Percentiles rank a stretch among this genome's conserved stretches.
Conservation (phyloP, 495 filamentous ascomycete genomes). For the Parathielavia hyrcaniae region DNA sequence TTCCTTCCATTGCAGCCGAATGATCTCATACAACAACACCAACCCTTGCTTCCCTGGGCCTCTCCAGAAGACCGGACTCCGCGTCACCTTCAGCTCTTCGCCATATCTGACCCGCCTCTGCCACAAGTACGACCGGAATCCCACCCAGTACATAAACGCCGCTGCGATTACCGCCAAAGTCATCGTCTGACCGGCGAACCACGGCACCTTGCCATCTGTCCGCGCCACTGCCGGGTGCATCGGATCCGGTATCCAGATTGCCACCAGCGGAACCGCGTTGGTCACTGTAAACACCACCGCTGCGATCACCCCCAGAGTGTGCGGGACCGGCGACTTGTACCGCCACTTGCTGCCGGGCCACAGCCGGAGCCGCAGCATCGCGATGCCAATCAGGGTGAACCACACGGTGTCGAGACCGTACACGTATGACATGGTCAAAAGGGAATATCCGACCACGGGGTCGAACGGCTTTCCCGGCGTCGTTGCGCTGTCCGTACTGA, state of each 20-base stretch:
- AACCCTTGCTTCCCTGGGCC: background rate
- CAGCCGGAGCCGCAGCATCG: conserved; percentile 18
- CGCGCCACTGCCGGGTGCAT: conserved; percentile 6
- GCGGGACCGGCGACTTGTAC: conserved; percentile 19
- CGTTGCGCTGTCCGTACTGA: conserved; percentile 1
- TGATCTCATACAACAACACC: conserved; percentile 23
- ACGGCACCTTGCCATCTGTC: conserved; percentile 10
- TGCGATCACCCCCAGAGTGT: conserved; percentile 14
- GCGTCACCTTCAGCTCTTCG: conserved; percentile 12
- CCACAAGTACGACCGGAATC: conserved; percentile 18
- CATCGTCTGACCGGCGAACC: conserved; percentile 17
- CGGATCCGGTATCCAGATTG: conserved; percentile 22
- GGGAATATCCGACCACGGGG: conserved; percentile 14
- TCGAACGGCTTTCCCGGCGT: background rate
- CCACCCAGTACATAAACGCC: conserved; percentile 16
- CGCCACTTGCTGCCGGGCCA: conserved; percentile 22
- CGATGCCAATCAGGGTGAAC: conserved; percentile 21
- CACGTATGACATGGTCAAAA: conserved; percentile 12
- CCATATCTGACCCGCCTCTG: conserved; percentile 11
- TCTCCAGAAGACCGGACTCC: conserved; percentile 19
- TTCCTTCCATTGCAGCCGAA: conserved; percentile 11
- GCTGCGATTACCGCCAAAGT: conserved; percentile 9
- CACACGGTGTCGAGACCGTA: conserved; percentile 23
- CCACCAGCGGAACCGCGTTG: conserved; percentile 16
- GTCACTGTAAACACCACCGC: conserved; percentile 17